These are phyloP conservation scores for Eutrema japonicum DNA, from an alignment of 345 rosid species.

Conservation along the genomic window DNA sequence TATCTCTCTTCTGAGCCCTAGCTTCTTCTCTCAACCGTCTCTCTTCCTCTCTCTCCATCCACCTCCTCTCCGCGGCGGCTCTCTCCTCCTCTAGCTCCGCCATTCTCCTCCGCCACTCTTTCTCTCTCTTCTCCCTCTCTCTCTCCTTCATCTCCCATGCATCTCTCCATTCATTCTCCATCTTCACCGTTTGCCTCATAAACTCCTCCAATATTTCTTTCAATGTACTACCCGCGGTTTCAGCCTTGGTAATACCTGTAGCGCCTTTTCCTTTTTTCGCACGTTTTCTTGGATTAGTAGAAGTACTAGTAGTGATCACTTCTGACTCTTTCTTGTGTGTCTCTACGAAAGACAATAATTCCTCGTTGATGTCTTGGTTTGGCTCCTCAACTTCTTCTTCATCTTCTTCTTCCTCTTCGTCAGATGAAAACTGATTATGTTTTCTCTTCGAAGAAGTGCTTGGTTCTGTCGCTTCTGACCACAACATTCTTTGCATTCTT, in stretches of 20 bases:
- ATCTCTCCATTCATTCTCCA: slow-evolving; percentile 91
- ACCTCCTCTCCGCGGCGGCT: slow-evolving; percentile 74
- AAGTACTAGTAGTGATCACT: slow-evolving; percentile 24
- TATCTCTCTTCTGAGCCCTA: slow-evolving; percentile 94
- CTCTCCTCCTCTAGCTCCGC: slow-evolving; percentile 86
- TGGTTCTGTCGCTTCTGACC: slow-evolving; percentile 79
- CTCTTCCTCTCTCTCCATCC: slow-evolving; percentile 95
- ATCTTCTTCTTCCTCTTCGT: slow-evolving; percentile 60
- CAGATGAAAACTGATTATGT: slow-evolving; percentile 60
- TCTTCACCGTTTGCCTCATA: slow-evolving; percentile 78
- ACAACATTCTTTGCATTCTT: slow-evolving; percentile 77
- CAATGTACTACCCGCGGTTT: slow-evolving; percentile 34
- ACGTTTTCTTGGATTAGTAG: slow-evolving; percentile 39
- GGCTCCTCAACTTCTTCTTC: slow-evolving; percentile 38
- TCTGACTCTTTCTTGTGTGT: slow-evolving; percentile 40
- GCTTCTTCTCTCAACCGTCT: slow-evolving; percentile 83
- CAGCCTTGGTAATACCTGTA: slow-evolving; percentile 20
- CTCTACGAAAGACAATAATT: slow-evolving; percentile 38
- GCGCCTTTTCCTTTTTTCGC: slow-evolving; percentile 62
- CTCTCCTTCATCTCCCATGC: slow-evolving; percentile 72
- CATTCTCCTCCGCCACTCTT: slow-evolving; percentile 90
- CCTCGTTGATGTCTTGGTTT: slow-evolving; percentile 41
- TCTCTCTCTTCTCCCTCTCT: slow-evolving; percentile 77
- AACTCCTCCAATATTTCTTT: slow-evolving; percentile 71
- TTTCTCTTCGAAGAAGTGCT: slow-evolving; percentile 68